phyloP scores from a whole-genome alignment of 2,329 filamentous ascomycete genomes.

The Paecilomyces formosus region DNA sequence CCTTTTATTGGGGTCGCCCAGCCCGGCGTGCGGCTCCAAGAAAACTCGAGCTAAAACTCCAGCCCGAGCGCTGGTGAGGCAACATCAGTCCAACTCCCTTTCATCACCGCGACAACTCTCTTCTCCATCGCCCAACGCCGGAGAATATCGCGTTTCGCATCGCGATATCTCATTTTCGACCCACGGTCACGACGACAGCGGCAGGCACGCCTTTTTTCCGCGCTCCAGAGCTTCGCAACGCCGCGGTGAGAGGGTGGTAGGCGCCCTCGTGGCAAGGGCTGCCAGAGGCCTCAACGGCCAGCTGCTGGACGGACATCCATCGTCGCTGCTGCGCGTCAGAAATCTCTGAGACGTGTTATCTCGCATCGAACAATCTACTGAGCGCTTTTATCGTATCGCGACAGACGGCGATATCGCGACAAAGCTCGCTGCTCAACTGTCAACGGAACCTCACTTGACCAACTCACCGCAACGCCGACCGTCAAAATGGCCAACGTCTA shows the following conservation, averaged over 20 bases:
- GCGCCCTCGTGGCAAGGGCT: conserved; percentile 43
- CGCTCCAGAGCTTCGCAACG: conserved; percentile 25
- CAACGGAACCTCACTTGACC: neutral
- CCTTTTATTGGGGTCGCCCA: conserved; percentile 3
- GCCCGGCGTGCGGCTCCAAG: conserved; percentile 9
- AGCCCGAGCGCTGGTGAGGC: conserved; percentile 32
- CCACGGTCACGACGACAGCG: conserved; percentile 16
- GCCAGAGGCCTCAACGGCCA: conserved; percentile 39
- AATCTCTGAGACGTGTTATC: neutral
- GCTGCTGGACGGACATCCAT: conserved; percentile 26
- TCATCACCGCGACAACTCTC: conserved; percentile 29
- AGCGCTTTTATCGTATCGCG: neutral
- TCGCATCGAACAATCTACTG: neutral
- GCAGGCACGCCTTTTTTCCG: conserved; percentile 18
- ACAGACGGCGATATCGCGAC: neutral
- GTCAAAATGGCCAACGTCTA: conserved; percentile 82
- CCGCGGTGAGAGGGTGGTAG: conserved; percentile 31
- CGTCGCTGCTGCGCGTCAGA: conserved; percentile 12
- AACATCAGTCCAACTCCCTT: conserved; percentile 34
- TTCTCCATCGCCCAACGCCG: conserved; percentile 22
- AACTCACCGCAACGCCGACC: conserved; percentile 17
- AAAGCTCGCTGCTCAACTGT: neutral
- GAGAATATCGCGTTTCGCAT: conserved; percentile 35
- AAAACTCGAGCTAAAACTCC: conserved; percentile 33
- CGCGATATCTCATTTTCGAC: conserved; percentile 30